Evolutionary conservation across 352 stramenopile species (phyloP).

Genomic region (Phytophthora hibernalis): DNA sequence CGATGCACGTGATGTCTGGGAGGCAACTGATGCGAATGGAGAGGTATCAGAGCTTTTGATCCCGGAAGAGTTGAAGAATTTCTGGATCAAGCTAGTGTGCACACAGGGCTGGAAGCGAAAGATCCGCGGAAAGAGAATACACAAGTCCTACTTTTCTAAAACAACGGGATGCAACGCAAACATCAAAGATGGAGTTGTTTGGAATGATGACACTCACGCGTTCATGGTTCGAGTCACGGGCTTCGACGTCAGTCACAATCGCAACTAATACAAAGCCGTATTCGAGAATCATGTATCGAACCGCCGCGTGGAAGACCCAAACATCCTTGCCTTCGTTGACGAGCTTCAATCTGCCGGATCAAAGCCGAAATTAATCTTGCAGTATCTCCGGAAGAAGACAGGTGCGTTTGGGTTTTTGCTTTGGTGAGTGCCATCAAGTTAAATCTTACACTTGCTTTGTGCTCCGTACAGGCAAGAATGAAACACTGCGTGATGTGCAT

Average conservation of each 20-base stretch:
- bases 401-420: constrained; percentile 4
- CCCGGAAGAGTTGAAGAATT: constrained; percentile 12
- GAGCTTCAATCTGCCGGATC: constrained; percentile 10
- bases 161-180: constrained; percentile 11
- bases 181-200: constrained; percentile 6
- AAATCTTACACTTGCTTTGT: no score
- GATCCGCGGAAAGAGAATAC: constrained; percentile 5
- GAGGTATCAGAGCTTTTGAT: background rate
- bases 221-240: constrained; percentile 12
- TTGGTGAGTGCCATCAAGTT: background rate
- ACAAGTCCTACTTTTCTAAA: constrained; percentile 9
- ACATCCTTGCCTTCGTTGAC: constrained; percentile 3
- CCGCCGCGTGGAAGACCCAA: constrained; percentile 4
- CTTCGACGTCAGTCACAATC: constrained; percentile 8
- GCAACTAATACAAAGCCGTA: background rate
- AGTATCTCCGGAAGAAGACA: no score
- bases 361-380: constrained; percentile 12
- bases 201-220: constrained; percentile 4
- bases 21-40: background rate
- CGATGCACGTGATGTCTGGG: background rate
- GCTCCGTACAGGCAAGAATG: constrained; percentile 3
- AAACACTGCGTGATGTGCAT: background rate
- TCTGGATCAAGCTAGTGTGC: constrained; percentile 6
- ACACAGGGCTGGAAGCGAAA: constrained; percentile 12
- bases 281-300: no score